A percentile compares a stretch with the other conserved stretches of the same genome.
Evolutionary conservation across 257 asterid genomes (phyloP).

Genomic region (Lantana camara): DNA sequence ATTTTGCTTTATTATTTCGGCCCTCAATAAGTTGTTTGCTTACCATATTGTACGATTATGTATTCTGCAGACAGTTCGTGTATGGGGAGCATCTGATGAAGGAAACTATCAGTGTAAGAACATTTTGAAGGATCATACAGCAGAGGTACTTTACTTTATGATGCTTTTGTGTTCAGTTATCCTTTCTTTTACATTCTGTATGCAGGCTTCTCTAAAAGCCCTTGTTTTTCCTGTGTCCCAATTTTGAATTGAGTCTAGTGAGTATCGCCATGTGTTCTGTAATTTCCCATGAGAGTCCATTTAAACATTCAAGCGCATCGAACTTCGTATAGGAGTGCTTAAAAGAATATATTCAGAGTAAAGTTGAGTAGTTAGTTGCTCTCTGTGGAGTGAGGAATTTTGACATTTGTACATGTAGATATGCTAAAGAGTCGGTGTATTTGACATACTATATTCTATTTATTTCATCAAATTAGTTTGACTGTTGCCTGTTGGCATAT

Average conservation of each 20-base stretch:
- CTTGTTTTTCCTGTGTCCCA: neutral
- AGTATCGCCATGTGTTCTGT: neutral
- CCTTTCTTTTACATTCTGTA: neutral
- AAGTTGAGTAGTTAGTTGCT: neutral
- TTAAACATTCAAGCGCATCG: neutral
- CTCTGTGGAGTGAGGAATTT: neutral
- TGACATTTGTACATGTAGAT: neutral
- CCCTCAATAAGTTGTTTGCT: neutral
- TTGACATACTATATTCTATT: neutral
- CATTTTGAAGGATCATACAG: slow-evolving; percentile 84
- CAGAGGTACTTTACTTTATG: slow-evolving; percentile 62
- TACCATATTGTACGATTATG: slow-evolving; percentile 18
- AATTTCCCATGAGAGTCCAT: neutral
- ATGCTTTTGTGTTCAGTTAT: neutral
- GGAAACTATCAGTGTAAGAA: slow-evolving; percentile 73
- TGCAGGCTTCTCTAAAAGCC: slow-evolving; percentile 6
- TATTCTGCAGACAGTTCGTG: slow-evolving; percentile 86
- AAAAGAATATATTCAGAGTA: neutral
- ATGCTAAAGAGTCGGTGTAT: neutral
- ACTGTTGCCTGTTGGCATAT: neutral
- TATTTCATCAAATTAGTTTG: neutral
- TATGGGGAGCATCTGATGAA: slow-evolving; percentile 83
- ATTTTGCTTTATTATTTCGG: neutral
- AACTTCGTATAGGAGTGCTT: neutral
- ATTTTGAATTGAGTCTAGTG: too few species aligned